Conservation (phyloP, 2,329 filamentous ascomycete species). For the Botrytis fragariae region DNA sequence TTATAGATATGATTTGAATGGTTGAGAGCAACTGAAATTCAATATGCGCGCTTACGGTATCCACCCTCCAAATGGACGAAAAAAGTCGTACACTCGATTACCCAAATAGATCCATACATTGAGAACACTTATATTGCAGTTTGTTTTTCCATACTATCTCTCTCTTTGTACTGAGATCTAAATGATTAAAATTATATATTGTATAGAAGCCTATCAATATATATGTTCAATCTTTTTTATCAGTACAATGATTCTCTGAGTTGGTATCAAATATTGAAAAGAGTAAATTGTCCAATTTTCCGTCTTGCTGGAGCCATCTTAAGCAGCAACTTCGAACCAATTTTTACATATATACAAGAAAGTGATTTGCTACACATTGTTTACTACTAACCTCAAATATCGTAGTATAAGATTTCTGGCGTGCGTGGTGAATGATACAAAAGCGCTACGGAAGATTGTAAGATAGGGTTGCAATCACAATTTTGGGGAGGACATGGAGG, state of each 20-base stretch:
- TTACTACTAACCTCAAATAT: not conserved
- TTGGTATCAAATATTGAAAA: not conserved
- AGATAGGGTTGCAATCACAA: constrained; percentile 6
- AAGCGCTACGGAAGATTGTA: not conserved
- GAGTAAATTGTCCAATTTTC: not conserved
- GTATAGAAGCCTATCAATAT: not conserved
- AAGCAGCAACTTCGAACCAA: not conserved
- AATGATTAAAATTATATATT: not conserved
- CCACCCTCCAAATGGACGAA: not conserved
- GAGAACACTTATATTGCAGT: not conserved
- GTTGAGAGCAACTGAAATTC: not conserved
- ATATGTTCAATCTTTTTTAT: not conserved
- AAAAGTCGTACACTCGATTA: not conserved
- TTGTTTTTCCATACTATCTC: not conserved
- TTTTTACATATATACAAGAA: not conserved
- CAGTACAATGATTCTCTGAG: not conserved
- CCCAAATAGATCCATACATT: not conserved
- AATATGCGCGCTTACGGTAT: not conserved
- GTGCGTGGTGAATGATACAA: not conserved
- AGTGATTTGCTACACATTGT: not conserved
- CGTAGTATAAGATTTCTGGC: not conserved
- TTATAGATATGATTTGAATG: not conserved
- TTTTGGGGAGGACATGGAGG: not conserved
- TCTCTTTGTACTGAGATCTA: not conserved
- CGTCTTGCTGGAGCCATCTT: not conserved